A percentile compares a stretch with the other conserved stretches of the same genome.
Evolutionary conservation across 2,329 filamentous ascomycete genomes (phyloP).

Genomic region (Cercospora sp.): DNA sequence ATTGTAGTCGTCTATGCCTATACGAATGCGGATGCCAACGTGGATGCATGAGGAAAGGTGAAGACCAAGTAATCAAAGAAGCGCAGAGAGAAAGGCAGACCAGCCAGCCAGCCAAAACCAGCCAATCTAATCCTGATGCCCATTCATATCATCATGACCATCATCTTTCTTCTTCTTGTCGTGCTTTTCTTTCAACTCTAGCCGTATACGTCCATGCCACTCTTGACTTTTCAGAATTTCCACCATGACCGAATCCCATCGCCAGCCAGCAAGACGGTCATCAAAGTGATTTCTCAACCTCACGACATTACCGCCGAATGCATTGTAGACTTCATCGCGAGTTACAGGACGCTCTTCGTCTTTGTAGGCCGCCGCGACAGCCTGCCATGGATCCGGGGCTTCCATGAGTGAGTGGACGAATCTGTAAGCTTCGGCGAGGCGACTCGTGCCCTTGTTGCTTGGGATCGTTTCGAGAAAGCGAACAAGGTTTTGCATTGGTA

Average conservation of each 20-base stretch:
- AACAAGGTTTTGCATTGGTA: not conserved
- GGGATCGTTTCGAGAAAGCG: not conserved
- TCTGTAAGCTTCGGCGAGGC: not conserved
- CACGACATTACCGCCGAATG: not conserved
- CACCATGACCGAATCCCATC: not conserved
- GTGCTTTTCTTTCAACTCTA: not conserved
- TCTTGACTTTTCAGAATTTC: not conserved
- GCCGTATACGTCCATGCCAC: not conserved
- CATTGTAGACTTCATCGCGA: not conserved
- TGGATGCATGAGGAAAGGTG: not conserved
- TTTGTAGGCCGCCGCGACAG: not conserved
- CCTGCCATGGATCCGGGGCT: not conserved
- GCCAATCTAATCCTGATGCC: not conserved
- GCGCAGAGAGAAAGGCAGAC: not conserved
- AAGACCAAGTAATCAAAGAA: not conserved
- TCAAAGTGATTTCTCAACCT: not conserved
- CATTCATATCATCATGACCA: not conserved
- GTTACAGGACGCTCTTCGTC: not conserved
- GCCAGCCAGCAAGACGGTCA: not conserved
- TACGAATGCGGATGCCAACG: not conserved
- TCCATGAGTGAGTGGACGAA: not conserved
- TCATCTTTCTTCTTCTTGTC: not conserved
- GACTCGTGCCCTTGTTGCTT: constrained; percentile 1
- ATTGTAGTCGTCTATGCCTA: not conserved
- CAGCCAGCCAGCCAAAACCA: not conserved